Percentiles rank a stretch among this genome's conserved stretches.
These are phyloP conservation scores for Saccharomycopsis vini DNA, from an alignment of 805 yeast species.

Conservation along the genomic window DNA sequence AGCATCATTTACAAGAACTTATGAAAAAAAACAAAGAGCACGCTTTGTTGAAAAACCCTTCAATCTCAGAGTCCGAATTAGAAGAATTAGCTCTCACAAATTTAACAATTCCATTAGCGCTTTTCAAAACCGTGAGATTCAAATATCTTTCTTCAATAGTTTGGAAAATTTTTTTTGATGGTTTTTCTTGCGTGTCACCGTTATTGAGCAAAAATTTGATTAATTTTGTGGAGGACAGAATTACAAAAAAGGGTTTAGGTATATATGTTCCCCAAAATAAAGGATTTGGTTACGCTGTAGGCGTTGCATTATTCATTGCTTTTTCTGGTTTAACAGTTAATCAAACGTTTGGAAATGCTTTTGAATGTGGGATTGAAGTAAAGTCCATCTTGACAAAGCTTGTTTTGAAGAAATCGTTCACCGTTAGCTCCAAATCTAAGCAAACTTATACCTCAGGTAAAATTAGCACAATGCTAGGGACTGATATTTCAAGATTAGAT, in stretches of 20 bases:
- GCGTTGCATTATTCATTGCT: conserved; percentile 38
- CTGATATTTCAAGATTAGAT: conserved; percentile 69
- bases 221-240: conserved; percentile 40
- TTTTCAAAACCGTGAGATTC: conserved; percentile 41
- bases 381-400: conserved; percentile 61
- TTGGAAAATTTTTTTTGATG: conserved; percentile 38
- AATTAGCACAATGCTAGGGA: conserved; percentile 65
- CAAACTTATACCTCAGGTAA: conserved; percentile 49
- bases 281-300: conserved; percentile 59
- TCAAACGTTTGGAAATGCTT: conserved; percentile 42
- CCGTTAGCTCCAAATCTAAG: conserved; percentile 43
- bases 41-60: conserved; percentile 32
- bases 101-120: conserved; percentile 32
- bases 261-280: conserved; percentile 24
- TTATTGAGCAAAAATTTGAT: conserved; percentile 46
- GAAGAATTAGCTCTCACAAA: conserved; percentile 28
- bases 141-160: conserved; percentile 34
- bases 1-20: conserved; percentile 26
- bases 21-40: conserved; percentile 26
- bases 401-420: conserved; percentile 54
- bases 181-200: conserved; percentile 43
- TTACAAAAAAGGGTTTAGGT: conserved; percentile 32
- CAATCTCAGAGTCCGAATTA: conserved; percentile 32
- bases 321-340: conserved; percentile 34
- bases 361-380: conserved; percentile 56